A percentile compares a stretch with the other conserved stretches of the same genome.
Evolutionary conservation across 441 rosid genomes (phyloP).

Genomic region (Pelargonium fulgidum): DNA sequence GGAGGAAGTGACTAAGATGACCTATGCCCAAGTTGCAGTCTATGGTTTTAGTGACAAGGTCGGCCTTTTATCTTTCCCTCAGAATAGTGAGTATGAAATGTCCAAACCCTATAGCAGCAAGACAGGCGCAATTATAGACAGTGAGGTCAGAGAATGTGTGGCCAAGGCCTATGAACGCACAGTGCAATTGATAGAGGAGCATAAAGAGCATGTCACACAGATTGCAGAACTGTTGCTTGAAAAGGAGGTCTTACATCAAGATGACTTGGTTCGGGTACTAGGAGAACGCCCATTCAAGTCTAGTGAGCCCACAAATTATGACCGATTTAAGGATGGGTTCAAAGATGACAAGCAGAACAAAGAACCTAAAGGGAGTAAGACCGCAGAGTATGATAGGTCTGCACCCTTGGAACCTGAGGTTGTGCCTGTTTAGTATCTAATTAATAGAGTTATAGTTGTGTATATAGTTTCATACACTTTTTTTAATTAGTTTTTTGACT

Average conservation of each 20-base stretch:
- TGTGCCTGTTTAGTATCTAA: neutral
- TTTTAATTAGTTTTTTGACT: neutral
- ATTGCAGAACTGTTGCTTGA: constrained; percentile 54
- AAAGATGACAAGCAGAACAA: constrained; percentile 26
- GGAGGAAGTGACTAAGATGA: constrained; percentile 63
- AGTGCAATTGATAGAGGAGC: constrained; percentile 44
- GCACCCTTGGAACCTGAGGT: constrained; percentile 33
- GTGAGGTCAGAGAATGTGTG: constrained; percentile 56
- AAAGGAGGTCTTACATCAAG: constrained; percentile 62
- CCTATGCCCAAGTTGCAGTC: constrained; percentile 53
- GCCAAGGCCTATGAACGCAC: constrained; percentile 44
- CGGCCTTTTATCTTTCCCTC: constrained; percentile 64
- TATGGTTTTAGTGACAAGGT: constrained; percentile 72
- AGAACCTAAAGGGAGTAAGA: constrained; percentile 21
- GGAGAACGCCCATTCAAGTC: constrained; percentile 57
- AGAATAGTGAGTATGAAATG: constrained; percentile 44
- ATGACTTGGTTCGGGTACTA: constrained; percentile 40
- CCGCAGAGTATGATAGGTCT: constrained; percentile 28
- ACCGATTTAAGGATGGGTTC: constrained; percentile 51
- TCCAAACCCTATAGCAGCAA: constrained; percentile 52
- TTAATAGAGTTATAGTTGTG: neutral
- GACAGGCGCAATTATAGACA: constrained; percentile 53
- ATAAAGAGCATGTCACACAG: constrained; percentile 49
- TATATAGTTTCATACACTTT: neutral
- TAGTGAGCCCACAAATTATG: constrained; percentile 46